Conservation (phyloP, 352 stramenopile species). For the Peronospora destructor region DNA sequence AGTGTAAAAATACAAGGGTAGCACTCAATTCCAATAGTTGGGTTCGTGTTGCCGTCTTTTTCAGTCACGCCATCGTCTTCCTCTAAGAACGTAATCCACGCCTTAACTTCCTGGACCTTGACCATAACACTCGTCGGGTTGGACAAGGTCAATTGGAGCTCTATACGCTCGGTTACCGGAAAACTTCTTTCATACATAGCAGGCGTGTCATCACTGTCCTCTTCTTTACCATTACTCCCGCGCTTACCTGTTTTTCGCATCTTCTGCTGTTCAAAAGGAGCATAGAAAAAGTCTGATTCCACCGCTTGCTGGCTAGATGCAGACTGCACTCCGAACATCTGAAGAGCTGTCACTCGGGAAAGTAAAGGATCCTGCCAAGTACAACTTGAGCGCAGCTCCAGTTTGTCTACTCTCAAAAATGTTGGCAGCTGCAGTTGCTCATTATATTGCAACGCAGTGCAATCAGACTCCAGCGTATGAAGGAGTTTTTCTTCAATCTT, state of each 20-base stretch:
- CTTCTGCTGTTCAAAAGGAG: constrained; percentile 50
- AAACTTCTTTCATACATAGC: constrained; percentile 38
- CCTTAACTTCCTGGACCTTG: constrained; percentile 51
- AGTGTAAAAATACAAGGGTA: constrained; percentile 50
- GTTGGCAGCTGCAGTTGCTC: constrained; percentile 50
- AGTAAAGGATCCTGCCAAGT: constrained; percentile 37
- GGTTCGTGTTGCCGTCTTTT: background rate
- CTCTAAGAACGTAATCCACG: constrained; percentile 35
- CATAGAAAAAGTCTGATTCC: constrained; percentile 53
- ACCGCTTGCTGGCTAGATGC: constrained; percentile 12
- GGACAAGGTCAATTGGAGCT: constrained; percentile 49
- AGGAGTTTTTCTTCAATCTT: constrained; percentile 50
- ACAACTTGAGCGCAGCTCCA: constrained; percentile 35
- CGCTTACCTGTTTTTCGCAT: constrained; percentile 11
- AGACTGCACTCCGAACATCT: constrained; percentile 27
- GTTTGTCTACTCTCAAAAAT: constrained; percentile 53
- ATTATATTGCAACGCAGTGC: constrained; percentile 36
- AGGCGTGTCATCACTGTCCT: constrained; percentile 13
- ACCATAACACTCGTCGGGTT: constrained; percentile 65
- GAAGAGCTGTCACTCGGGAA: constrained; percentile 27
- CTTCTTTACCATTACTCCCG: constrained; percentile 6
- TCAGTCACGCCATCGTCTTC: constrained; percentile 1
- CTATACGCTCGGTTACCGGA: constrained; percentile 48
- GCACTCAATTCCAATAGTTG: constrained; percentile 33
- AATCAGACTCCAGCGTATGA: constrained; percentile 49